Evolutionary conservation across 495 filamentous ascomycete species (phyloP).

Genomic region (Penicillium lividum): DNA sequence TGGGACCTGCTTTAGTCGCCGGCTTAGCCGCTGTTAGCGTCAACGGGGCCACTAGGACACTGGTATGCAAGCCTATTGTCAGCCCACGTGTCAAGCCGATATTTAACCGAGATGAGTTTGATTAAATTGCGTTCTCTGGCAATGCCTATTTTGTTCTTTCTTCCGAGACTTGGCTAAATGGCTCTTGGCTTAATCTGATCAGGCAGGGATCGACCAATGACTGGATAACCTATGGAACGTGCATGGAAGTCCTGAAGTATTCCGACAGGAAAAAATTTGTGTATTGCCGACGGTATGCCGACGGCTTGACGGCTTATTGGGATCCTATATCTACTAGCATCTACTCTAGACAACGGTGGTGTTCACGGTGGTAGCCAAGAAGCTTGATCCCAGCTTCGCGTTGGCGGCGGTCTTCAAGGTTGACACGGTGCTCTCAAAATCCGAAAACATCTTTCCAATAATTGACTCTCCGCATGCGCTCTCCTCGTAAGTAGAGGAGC

Average conservation of each 20-base stretch:
- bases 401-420: slow-evolving; percentile 10
- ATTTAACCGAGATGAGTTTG: slow-evolving; percentile 20
- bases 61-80: slow-evolving; percentile 13
- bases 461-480: slow-evolving; percentile 18
- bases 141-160: neutral
- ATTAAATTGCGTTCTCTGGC: neutral
- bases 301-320: neutral
- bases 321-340: neutral
- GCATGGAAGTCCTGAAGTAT: neutral
- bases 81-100: slow-evolving; percentile 17
- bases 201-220: slow-evolving; percentile 5
- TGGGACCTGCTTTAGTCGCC: slow-evolving; percentile 11
- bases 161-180: neutral
- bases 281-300: neutral
- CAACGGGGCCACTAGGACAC: neutral
- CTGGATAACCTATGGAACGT: slow-evolving; percentile 8
- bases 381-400: slow-evolving; percentile 13
- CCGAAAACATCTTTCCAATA: slow-evolving; percentile 17
- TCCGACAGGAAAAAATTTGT: neutral
- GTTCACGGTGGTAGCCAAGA: slow-evolving; percentile 14
- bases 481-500: slow-evolving; percentile 1
- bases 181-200: neutral
- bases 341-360: slow-evolving; percentile 7
- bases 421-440: slow-evolving; percentile 13
- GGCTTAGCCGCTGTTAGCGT: slow-evolving; percentile 15